Evolutionary conservation across 768 basidiomycete species (phyloP).

Genomic region (Austroboletus eburneus): DNA sequence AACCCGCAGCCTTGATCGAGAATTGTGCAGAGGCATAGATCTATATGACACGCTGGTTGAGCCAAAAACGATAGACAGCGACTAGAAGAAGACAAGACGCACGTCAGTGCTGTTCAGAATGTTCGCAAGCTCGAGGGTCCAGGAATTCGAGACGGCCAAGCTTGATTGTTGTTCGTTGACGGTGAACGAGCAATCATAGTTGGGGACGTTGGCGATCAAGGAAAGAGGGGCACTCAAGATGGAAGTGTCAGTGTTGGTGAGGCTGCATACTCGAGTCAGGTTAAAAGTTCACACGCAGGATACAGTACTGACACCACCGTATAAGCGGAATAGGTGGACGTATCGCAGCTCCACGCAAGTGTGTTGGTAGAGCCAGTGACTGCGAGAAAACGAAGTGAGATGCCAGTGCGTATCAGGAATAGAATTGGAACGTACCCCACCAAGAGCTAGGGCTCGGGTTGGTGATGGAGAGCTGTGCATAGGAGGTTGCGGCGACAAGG

Average conservation of each 20-base stretch:
- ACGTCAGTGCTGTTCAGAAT: constrained; percentile 50
- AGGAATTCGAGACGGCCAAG: constrained; percentile 42
- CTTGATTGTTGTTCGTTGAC: constrained; percentile 45
- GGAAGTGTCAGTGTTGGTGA: constrained; percentile 41
- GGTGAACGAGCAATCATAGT: constrained; percentile 55
- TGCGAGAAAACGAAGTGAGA: constrained; percentile 20
- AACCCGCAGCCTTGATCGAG: constrained; percentile 54
- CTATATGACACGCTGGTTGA: constrained; percentile 28
- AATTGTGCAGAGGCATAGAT: constrained; percentile 58
- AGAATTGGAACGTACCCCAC: constrained; percentile 51
- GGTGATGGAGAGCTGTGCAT: constrained; percentile 37
- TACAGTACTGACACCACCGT: constrained; percentile 39
- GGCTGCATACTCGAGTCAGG: constrained; percentile 25
- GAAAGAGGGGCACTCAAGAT: constrained; percentile 36
- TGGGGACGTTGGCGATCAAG: constrained; percentile 47
- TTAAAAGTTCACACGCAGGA: constrained; percentile 4
- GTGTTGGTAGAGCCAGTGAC: constrained; percentile 56
- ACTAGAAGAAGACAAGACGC: constrained; percentile 12
- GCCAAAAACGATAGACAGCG: background rate
- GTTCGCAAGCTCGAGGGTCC: constrained; percentile 49
- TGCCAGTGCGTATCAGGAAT: background rate
- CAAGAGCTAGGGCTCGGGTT: constrained; percentile 44
- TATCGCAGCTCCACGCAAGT: constrained; percentile 55
- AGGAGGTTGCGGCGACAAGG: constrained; percentile 36
- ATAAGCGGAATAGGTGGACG: constrained; percentile 37